Evolutionary conservation across 23 red algal species (phyloP), one percentile per base, ranked within the genome.

Genomic region (Chondrus crispus): DNA sequence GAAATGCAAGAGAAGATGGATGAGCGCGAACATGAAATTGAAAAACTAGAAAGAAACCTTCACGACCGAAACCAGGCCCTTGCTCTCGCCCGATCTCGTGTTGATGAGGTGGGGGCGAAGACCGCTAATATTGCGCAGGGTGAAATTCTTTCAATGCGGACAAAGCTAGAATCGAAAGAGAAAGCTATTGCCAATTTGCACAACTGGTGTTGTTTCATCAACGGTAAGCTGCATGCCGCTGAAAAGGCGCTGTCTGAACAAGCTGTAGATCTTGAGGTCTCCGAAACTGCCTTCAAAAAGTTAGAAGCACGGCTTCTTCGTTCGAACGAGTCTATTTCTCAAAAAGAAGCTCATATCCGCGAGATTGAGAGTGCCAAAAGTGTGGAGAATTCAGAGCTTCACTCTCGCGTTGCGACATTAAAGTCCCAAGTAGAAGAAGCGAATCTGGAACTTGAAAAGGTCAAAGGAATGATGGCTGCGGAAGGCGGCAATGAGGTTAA

Each of bases 161-260:
- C 35, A 39, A 76, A 76, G 43, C 71, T 76, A 76, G 71, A 41
- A 13, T 26, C 71, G 10, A 76, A 76, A 38, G 71, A 76, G 71
- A 76, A 47, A 47, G 71, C 71, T 39, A 47, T 76, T 38, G 71
- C 71, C 20, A 76, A 76, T 38, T 47, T 76, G 1, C 71, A 76
- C 38, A 47, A 76, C 1, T 76, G 71, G 71, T 76, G 71, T 38
- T 76, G 71, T 38, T 76, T 76, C 43, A 76, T 76, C 38, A 76
- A 76, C 43, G 71, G 71, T 10, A 76, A 47, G 20, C 20, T 76
- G 38, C 37, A 76, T 13, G 71, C 43, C 43, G 35, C 71, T 22
- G 71, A 76, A 20, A 76, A 76, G 43, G 43, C 35, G 38, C 71
- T 45, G 26, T 26, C 71, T 20, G 71, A 76, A 45, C 43, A 22